Conservation (phyloP, 257 asterid genomes). For the Forsythia suspensa region DNA sequence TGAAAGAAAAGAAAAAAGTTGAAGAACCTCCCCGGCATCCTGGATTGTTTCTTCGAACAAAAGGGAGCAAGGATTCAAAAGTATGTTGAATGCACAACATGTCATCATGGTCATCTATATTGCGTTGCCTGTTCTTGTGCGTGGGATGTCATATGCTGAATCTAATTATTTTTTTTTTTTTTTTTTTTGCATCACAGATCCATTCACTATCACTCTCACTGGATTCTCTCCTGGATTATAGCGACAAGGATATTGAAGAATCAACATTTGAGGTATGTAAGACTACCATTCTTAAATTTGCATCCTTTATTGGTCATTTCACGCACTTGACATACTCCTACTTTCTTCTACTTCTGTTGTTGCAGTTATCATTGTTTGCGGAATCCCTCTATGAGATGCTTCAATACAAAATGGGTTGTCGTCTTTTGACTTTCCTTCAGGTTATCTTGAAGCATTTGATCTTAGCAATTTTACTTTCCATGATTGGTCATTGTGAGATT, state of each 20-base stretch:
- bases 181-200: conserved; percentile 47
- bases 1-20: conserved; percentile 53
- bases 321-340: conserved; percentile 3
- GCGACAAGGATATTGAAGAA: conserved; percentile 76
- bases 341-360: conserved; percentile 8
- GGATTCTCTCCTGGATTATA: conserved; percentile 92
- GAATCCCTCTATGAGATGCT: conserved; percentile 93
- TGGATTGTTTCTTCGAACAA: conserved; percentile 76
- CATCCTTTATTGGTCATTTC: conserved; percentile 6
- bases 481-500: conserved; percentile 4
- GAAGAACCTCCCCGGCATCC: conserved; percentile 91
- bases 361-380: conserved; percentile 87
- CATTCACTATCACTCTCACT: conserved; percentile 82
- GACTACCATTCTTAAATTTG: not conserved
- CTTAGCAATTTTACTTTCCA: not conserved
- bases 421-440: conserved; percentile 85
- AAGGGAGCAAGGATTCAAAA: conserved; percentile 68
- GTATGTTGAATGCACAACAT: conserved; percentile 42
- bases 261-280: conserved; percentile 79
- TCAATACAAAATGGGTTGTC: conserved; percentile 86
- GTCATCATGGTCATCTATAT: not conserved
- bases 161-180: conserved; percentile 12
- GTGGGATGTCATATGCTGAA: not conserved
- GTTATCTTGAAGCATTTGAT: conserved; percentile 41
- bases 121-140: not conserved